phyloP scores from a whole-genome alignment of 1,284 basidiomycete species.

The Ustilago sp. region DNA sequence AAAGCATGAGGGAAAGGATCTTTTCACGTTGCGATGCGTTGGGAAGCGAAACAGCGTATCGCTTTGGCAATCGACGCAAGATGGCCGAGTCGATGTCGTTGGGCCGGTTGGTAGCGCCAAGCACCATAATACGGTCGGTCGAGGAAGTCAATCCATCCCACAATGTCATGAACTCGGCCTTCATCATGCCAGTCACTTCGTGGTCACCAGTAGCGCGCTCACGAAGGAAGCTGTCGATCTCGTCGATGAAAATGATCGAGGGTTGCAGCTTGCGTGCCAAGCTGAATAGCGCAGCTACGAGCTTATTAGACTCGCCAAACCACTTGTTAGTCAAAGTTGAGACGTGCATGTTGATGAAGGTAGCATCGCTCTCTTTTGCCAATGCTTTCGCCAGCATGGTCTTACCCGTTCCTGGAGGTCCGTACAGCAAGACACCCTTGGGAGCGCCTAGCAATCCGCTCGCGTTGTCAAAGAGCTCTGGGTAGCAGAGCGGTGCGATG shows the following conservation, averaged over 20 bases:
- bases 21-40: conserved; percentile 83
- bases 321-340: conserved; percentile 76
- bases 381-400: conserved; percentile 71
- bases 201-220: conserved; percentile 89
- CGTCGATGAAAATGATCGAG: conserved; percentile 83
- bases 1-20: conserved; percentile 84
- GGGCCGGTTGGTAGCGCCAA: conserved; percentile 95
- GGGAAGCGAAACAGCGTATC: conserved; percentile 90
- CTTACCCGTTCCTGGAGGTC: conserved; percentile 71
- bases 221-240: conserved; percentile 88
- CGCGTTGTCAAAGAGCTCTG: conserved; percentile 81
- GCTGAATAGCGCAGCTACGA: conserved; percentile 82
- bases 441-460: conserved; percentile 74
- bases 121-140: conserved; percentile 83
- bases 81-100: conserved; percentile 96
- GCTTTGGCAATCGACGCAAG: conserved; percentile 94
- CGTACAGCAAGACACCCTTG: conserved; percentile 73
- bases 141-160: conserved; percentile 97
- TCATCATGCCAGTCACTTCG: conserved; percentile 99
- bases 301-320: conserved; percentile 98
- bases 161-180: conserved; percentile 99
- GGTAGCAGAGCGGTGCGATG: conserved; percentile 94
- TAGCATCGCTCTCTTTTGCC: conserved; percentile 89
- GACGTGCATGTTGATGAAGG: conserved; percentile 77
- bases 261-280: conserved; percentile 82